phyloP scores from a whole-genome alignment of 768 basidiomycete species.

The Kwoniella sp. region DNA sequence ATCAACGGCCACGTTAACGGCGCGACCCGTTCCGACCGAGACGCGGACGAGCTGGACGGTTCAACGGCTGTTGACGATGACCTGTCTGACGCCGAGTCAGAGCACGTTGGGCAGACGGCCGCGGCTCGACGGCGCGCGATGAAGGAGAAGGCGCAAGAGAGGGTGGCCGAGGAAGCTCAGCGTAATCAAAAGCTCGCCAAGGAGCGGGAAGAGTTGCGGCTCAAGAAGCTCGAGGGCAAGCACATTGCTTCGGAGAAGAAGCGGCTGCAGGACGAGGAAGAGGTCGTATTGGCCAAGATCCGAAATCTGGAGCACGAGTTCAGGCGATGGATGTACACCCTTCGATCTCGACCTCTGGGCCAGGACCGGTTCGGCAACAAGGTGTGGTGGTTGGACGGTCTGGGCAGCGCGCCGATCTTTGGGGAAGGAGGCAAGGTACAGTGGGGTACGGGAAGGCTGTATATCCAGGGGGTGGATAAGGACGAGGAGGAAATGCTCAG shows the following conservation, averaged over 20 bases:
- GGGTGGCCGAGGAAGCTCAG: conserved; percentile 53
- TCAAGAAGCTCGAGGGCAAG: conserved; percentile 72
- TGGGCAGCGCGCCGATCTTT: conserved; percentile 71
- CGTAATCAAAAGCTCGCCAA: conserved; percentile 64
- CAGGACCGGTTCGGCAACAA: conserved; percentile 90
- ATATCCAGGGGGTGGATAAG: conserved; percentile 85
- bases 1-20: conserved; percentile 22
- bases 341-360: conserved; percentile 83
- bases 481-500: conserved; percentile 68
- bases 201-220: conserved; percentile 72
- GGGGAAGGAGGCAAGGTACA: conserved; percentile 63
- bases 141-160: conserved; percentile 31
- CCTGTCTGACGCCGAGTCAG: conserved; percentile 59
- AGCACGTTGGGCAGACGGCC: conserved; percentile 28
- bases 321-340: conserved; percentile 75
- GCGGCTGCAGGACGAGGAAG: conserved; percentile 80
- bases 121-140: conserved; percentile 39
- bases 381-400: conserved; percentile 98
- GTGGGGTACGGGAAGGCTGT: conserved; percentile 84
- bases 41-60: conserved; percentile 36
- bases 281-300: conserved; percentile 71
- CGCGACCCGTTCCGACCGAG: conserved; percentile 6
- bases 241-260: conserved; percentile 78
- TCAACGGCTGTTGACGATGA: conserved; percentile 25
- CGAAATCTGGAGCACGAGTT: conserved; percentile 91